Conservation (phyloP, 108 stramenopile genomes). For the Nitzschia putrida region DNA sequence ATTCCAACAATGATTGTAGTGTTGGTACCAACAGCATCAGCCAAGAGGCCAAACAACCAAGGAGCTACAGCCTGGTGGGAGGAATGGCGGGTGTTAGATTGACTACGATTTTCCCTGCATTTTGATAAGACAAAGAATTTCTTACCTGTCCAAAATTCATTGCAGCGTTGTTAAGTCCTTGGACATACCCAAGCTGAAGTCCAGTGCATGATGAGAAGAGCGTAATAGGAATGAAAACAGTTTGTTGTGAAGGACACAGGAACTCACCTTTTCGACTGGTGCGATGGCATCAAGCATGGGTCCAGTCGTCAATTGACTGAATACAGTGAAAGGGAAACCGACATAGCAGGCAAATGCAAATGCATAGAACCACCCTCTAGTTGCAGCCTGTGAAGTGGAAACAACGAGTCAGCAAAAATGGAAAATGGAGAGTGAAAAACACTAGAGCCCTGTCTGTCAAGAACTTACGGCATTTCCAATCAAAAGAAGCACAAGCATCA, state of each 20-base stretch:
- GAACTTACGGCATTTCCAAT: slow-evolving; percentile 41
- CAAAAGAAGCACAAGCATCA: slow-evolving; percentile 36
- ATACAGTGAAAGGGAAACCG: slow-evolving; percentile 58
- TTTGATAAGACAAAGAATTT: too few species aligned
- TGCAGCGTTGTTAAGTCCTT: slow-evolving; percentile 50
- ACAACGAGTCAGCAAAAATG: slow-evolving; percentile 25
- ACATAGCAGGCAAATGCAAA: slow-evolving; percentile 52
- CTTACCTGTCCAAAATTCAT: slow-evolving; percentile 57
- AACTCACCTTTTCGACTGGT: slow-evolving; percentile 39
- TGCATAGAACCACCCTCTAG: not conserved
- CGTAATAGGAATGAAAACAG: not conserved
- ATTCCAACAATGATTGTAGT: slow-evolving; percentile 40
- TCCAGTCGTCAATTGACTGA: slow-evolving; percentile 55
- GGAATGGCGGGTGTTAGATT: too few species aligned
- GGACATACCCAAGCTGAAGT: slow-evolving; percentile 44
- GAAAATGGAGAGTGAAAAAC: not conserved
- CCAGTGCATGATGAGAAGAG: not conserved
- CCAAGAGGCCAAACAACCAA: slow-evolving; percentile 50
- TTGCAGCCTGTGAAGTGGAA: slow-evolving; percentile 23
- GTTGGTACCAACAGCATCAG: slow-evolving; percentile 38
- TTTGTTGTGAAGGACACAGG: not conserved
- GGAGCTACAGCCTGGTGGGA: slow-evolving; percentile 38
- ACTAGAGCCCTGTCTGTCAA: not conserved
- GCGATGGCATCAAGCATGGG: slow-evolving; percentile 60
- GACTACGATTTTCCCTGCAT: too few species aligned